Evolutionary conservation across 441 rosid genomes (phyloP).

Genomic region (Corymbia calophylla): DNA sequence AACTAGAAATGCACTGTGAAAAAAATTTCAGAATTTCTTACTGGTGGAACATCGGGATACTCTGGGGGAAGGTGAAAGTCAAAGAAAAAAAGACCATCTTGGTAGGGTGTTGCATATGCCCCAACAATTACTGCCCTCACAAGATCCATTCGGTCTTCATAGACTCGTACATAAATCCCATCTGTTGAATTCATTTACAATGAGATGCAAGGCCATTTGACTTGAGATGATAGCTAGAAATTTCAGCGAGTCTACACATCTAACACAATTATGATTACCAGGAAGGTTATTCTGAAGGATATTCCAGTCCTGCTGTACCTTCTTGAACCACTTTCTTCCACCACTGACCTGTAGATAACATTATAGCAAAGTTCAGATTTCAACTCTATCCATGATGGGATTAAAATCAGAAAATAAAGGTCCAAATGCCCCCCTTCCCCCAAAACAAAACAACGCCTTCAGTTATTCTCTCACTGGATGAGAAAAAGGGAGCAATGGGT

Average conservation of each 20-base stretch:
- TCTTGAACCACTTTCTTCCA: slow-evolving; percentile 87
- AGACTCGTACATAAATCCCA: slow-evolving; percentile 84
- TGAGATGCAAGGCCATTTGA: not conserved
- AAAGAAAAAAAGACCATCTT: slow-evolving; percentile 96
- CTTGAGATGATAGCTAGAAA: not conserved
- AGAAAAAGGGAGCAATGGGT: not conserved
- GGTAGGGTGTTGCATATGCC: slow-evolving; percentile 97
- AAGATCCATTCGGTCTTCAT: slow-evolving; percentile 97
- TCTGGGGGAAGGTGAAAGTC: slow-evolving; percentile 93
- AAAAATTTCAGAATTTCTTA: slow-evolving; percentile 16
- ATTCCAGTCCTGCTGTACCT: slow-evolving; percentile 97
- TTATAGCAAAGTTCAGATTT: not conserved
- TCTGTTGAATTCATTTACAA: slow-evolving; percentile 32
- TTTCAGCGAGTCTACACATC: not conserved
- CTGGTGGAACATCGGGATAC: slow-evolving; percentile 90
- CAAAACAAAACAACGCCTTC: not conserved
- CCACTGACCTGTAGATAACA: slow-evolving; percentile 44
- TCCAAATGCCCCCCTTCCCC: not conserved
- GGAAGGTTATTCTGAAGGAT: slow-evolving; percentile 97
- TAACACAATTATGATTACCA: slow-evolving; percentile 34
- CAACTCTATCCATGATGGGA: not conserved
- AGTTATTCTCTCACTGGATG: not conserved
- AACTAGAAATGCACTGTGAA: not conserved
- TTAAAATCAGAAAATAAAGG: not conserved
- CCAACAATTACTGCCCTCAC: slow-evolving; percentile 90